phyloP scores from a whole-genome alignment of 768 basidiomycete species.

The Podaxis sp. region DNA sequence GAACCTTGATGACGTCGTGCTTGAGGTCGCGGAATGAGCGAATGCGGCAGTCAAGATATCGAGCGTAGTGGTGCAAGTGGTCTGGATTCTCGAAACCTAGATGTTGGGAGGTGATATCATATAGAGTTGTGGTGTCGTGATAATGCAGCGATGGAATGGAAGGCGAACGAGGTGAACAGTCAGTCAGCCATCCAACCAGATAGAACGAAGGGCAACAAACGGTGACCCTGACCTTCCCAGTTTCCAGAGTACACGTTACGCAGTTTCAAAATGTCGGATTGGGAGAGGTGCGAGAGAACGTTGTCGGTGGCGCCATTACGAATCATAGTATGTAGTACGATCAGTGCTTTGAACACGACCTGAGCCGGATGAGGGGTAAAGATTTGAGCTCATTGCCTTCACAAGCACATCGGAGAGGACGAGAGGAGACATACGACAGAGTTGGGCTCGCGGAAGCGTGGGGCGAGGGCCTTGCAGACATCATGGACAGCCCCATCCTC shows the following conservation, averaged over 20 bases:
- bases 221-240: slow-evolving; percentile 70
- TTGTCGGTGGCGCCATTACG: slow-evolving; percentile 96
- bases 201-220: neutral
- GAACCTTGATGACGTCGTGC: slow-evolving; percentile 91
- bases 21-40: slow-evolving; percentile 85
- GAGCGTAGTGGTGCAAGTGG: slow-evolving; percentile 83
- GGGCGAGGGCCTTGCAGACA: slow-evolving; percentile 84
- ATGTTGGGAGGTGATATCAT: neutral
- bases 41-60: slow-evolving; percentile 86
- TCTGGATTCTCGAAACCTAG: slow-evolving; percentile 82
- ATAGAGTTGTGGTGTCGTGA: neutral
- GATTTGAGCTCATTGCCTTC: neutral
- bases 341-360: slow-evolving; percentile 97
- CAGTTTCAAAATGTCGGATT: slow-evolving; percentile 76
- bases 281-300: slow-evolving; percentile 77
- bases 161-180: slow-evolving; percentile 12
- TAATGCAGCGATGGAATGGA: neutral
- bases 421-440: slow-evolving; percentile 57
- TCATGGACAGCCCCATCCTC: slow-evolving; percentile 92
- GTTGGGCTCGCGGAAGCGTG: slow-evolving; percentile 88
- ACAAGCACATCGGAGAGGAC: neutral
- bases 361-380: slow-evolving; percentile 25
- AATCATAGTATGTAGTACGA: slow-evolving; percentile 95
- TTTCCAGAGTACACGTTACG: slow-evolving; percentile 75
- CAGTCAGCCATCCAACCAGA: neutral